A percentile compares a stretch with the other conserved stretches of the same genome.
These are phyloP conservation scores for Taphrina flavorubra DNA, from an alignment of 1,139 yeast species.

Conservation along the genomic window DNA sequence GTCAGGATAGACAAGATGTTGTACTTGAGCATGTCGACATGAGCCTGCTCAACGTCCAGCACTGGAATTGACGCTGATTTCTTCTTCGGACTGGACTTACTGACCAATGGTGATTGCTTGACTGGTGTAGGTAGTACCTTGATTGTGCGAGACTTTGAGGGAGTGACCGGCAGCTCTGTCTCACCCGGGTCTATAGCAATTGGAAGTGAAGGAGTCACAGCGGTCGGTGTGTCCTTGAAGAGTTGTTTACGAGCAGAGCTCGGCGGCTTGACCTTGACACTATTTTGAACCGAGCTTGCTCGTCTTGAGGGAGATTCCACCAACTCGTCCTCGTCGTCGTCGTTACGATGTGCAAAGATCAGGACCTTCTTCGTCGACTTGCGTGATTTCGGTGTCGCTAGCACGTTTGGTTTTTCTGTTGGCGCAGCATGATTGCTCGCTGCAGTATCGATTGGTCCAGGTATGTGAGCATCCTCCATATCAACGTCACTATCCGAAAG, in stretches of 20 bases:
- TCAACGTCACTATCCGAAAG: constrained; percentile 12
- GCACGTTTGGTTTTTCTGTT: background rate
- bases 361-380: constrained; percentile 6
- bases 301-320: constrained; percentile 12
- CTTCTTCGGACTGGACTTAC: constrained; percentile 2
- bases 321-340: constrained; percentile 3
- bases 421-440: background rate
- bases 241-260: constrained; percentile 1
- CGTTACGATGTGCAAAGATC: background rate
- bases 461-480: background rate
- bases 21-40: constrained; percentile 12
- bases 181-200: background rate
- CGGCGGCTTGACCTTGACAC: background rate
- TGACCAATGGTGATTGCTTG: background rate
- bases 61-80: constrained; percentile 5
- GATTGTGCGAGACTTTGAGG: background rate
- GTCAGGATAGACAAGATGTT: constrained; percentile 8
- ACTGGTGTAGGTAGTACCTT: background rate
- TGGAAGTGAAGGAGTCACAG: background rate
- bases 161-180: background rate
- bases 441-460: background rate
- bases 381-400: constrained; percentile 12
- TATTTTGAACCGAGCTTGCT: background rate
- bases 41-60: constrained; percentile 2
- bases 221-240: background rate